Base-by-base conservation (phyloP, 306 rosid genomes). In the Hippophae rhamnoides region DNA sequence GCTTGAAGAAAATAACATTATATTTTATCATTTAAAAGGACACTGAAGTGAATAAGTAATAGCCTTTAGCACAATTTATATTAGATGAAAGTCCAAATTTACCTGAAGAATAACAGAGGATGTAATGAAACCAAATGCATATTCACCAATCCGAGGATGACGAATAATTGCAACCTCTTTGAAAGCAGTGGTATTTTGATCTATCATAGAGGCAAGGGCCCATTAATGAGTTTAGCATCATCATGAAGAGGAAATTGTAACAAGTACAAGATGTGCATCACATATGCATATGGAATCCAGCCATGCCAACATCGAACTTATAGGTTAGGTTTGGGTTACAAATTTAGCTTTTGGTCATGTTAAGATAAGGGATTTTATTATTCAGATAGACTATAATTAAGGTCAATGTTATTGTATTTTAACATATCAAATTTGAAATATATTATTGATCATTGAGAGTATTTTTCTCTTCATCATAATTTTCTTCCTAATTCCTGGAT, bases 111-210 rank as follows among this genome's bases (percentile, higher is more conserved):
- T 54, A 40, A 79, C 76, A 43, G 78, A 75, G 27, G 84, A 79
- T 44, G 84, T 79, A 47, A 79, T 79, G 59, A 79, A 79, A 62
- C 84, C 84, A 23, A 79, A 60, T 13, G 84, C 81, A 55, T 75
- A 79, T 75, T 79, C 84, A 75, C 84, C 84, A 71, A 71, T 42
- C 50, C 78, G 70, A 25, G 81, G 81, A 69, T 79, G 84, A 44
- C 84, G 81, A 9, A 79, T 79, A 47, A 79, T 79, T 57, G 84
- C 84, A 55, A 75, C 84, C 67, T 79, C 84, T 68, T 79, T 79
- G 45, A 79, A 79, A 57, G 84, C 81, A 10, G 78, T 79, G 63
- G 84, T 72, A 54, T 72, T 79, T 65, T 79, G 80, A 44, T 79
- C 84, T 79, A 76, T 69, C 14, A 27, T n/a, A 41, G 46, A 49